These are phyloP conservation scores for Quercus phellos DNA, from an alignment of 331 rosid species.

Conservation along the genomic window DNA sequence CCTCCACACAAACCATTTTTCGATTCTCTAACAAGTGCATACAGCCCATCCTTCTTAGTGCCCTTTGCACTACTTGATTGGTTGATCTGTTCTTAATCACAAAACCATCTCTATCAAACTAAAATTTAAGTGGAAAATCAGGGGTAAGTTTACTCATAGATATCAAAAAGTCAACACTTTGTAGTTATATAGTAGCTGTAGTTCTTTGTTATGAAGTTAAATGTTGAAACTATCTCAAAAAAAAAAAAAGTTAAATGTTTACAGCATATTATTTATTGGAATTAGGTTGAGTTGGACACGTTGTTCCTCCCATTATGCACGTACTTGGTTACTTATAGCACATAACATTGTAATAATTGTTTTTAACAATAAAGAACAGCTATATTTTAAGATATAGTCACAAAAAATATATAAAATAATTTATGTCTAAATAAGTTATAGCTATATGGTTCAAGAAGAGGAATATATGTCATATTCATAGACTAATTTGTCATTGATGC, in stretches of 20 bases:
- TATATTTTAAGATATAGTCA: not conserved
- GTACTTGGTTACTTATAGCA: not conserved
- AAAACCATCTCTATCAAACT: too few relatives aligned
- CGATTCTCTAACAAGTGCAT: too few relatives aligned
- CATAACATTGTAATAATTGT: not conserved
- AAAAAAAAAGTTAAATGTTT: not conserved
- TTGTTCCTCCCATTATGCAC: not conserved
- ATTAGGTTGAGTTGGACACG: not conserved
- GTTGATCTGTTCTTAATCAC: too few relatives aligned
- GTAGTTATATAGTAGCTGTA: too few relatives aligned
- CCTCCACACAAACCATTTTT: too few relatives aligned
- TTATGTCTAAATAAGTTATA: not conserved
- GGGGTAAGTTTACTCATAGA: too few relatives aligned
- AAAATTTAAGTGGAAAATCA: too few relatives aligned
- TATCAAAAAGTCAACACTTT: too few relatives aligned
- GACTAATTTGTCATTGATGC: conserved; percentile 8
- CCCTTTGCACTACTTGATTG: too few relatives aligned
- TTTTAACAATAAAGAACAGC: not conserved
- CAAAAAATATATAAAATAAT: not conserved
- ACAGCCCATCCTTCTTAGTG: too few relatives aligned
- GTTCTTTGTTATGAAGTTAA: too few relatives aligned
- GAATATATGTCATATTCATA: not conserved
- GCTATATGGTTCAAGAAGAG: not conserved
- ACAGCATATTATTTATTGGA: not conserved
- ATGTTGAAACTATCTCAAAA: too few relatives aligned